Evolutionary conservation across 2,329 filamentous ascomycete genomes (phyloP), one percentile per base, ranked within the genome.

Genomic region (Chrysosporium keratinophilum): DNA sequence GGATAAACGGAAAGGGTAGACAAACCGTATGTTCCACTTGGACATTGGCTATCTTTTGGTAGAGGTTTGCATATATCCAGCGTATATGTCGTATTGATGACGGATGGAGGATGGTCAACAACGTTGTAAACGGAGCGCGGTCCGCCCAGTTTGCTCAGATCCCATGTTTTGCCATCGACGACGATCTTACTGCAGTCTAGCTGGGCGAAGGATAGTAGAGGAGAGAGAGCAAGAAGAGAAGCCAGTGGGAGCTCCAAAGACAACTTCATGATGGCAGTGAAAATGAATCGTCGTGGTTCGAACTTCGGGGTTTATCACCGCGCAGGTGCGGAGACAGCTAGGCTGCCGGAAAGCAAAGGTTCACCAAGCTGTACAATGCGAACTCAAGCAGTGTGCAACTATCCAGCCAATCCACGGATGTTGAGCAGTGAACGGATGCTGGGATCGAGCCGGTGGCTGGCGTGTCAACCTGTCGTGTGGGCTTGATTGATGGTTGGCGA

Each of bases 51-150:
- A 65, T 79, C 78, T 67, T 80, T 79, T 3, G 41, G 31, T 59
- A 95, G 71, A 5, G 80, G 75, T 50, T 75, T 71, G 71, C 88
- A 95, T 47, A 94, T 76, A 63, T 94, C 85, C 54, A 94, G 66
- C 0, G 87, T 90, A 68, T 88, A 94, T 42, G 87, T 91, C 23
- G 82, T 88, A 68, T 93, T 93, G 56, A 74, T 76, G 28, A 79
- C 60, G 7, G 56, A 59, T 10, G 60, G 64, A 19, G 62, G 61
- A 45, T 62, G 59, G 7, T 57, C 54, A 35, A 54, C 54, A 20
- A 51, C 35, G 20, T 58, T 42, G 42, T 41, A 58, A 14, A 60
- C 54, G 2, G 57, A 55, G 48, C 64, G 64, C 11, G 62, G 60
- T 12, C 63, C 63, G 9, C 60, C 62, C 40, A 67, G 59, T 47